Conservation (phyloP, 108 stramenopile species). For the Aurantiochytrium sp. region DNA sequence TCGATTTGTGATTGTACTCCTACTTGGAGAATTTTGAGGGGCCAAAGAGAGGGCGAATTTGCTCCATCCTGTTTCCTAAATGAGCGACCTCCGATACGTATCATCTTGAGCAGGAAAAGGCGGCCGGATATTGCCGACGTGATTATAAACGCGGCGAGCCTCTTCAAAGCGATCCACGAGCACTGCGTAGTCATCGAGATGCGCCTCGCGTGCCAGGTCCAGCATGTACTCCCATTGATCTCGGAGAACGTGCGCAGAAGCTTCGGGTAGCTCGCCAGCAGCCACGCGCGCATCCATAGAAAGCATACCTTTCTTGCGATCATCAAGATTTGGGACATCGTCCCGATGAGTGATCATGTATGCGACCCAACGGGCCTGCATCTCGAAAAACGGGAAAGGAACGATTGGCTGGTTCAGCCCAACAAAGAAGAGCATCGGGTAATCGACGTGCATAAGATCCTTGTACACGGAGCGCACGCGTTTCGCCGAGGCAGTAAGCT, state of each 20-base stretch:
- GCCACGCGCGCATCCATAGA: not conserved
- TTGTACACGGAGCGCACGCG: not conserved
- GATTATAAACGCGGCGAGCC: not conserved
- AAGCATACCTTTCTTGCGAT: not conserved
- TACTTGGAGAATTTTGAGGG: too few relatives aligned
- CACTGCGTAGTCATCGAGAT: not conserved
- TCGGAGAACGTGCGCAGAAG: not conserved
- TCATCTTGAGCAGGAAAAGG: not conserved
- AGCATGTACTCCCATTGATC: slow-evolving; percentile 7
- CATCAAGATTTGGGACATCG: not conserved
- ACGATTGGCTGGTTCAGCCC: slow-evolving; percentile 2
- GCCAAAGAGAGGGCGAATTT: too few relatives aligned
- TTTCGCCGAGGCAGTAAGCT: not conserved
- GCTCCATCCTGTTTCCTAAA: not conserved
- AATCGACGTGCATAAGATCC: not conserved
- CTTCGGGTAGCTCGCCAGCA: not conserved
- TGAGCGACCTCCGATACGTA: not conserved
- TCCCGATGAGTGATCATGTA: not conserved
- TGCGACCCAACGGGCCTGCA: not conserved
- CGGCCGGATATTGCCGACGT: not conserved
- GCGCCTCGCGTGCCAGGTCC: not conserved
- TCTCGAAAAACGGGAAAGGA: slow-evolving; percentile 4
- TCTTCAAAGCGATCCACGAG: not conserved
- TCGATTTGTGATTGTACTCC: too few relatives aligned
- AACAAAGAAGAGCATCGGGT: not conserved